phyloP scores from a whole-genome alignment of 371 early-diverging fungal genomes.

The Rhizopus arrhizus region DNA sequence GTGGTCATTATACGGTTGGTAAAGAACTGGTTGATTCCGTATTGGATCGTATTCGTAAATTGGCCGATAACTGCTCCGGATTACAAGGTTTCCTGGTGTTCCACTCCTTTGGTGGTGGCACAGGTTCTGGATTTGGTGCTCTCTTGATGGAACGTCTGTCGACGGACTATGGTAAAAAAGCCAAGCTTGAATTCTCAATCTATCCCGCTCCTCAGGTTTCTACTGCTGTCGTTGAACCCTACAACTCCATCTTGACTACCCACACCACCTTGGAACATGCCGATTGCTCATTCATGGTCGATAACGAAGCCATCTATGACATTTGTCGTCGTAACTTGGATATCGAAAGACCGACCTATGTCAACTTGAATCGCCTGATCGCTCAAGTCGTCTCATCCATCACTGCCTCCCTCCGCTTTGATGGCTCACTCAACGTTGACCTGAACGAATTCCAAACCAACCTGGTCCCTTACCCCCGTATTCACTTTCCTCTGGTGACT shows the following conservation, averaged over 20 bases:
- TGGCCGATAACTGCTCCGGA: slow-evolving; percentile 97
- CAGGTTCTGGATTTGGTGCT: slow-evolving; percentile 98
- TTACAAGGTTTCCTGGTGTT: slow-evolving; percentile 97
- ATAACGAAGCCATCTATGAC: slow-evolving; percentile 98
- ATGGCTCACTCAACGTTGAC: slow-evolving; percentile 92
- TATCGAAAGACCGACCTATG: slow-evolving; percentile 94
- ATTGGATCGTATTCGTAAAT: slow-evolving; percentile 95
- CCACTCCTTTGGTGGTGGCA: slow-evolving; percentile 99
- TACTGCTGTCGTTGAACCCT: slow-evolving; percentile 97
- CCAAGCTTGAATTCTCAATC: slow-evolving; percentile 97
- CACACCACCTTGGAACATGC: slow-evolving; percentile 98
- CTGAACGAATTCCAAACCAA: slow-evolving; percentile 95
- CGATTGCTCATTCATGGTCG: slow-evolving; percentile 98
- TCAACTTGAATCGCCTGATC: slow-evolving; percentile 95
- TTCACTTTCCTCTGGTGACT: slow-evolving; percentile 91
- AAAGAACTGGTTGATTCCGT: slow-evolving; percentile 97
- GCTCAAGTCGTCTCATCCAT: slow-evolving; percentile 99
- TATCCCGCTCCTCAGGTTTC: slow-evolving; percentile 98
- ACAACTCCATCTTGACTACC: slow-evolving; percentile 98
- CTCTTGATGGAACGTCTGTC: slow-evolving; percentile 95
- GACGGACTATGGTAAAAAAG: slow-evolving; percentile 96
- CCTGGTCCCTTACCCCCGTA: slow-evolving; percentile 93
- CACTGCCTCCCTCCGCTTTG: slow-evolving; percentile 97
- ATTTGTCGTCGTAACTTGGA: slow-evolving; percentile 97
- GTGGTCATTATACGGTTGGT: slow-evolving; percentile 99